Evolutionary conservation across 257 asterid genomes (phyloP), one percentile per base, ranked within the genome.

Genomic region (Linaria vulgaris): DNA sequence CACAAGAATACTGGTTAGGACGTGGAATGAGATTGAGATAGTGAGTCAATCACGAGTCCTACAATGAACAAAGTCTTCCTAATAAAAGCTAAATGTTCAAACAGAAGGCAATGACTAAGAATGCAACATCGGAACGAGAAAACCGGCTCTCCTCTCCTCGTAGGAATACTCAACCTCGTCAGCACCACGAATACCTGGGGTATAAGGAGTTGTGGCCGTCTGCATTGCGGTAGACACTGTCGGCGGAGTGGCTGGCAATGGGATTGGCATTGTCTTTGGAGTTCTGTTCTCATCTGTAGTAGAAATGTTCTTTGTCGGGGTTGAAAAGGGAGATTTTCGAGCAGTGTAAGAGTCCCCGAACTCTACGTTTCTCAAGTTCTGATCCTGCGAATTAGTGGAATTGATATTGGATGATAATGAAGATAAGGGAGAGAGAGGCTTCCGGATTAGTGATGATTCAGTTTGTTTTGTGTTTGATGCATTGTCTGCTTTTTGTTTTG

Each of bases 101-200:
- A 58, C 72, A 23, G 63, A 70, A 8, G 71, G 44, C 48, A 63
- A 34, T 54, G 66, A 20, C 68, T n/a, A 70, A 47, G 70, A 44
- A 66, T 58, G 67, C 41, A 63, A 54, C 37, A 59, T 50, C 10
- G 78, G 70, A 55, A 67, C 54, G 37, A 63, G 47, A 45, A 79
- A 85, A 30, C 95, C 89, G 9, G 91, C 91, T 76, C 95, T 65
- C 74, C 68, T 87, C 76, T 87, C 95, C 82, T 92, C 97, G 12
- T 56, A 85, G 1, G 98, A 92, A 64, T 78, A 78, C 59, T 78
- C 81, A 3, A 74, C 25, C 22, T 69, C 79, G 49, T 25, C 49
- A 20, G 37, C 13, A 21, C 67, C 69, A 16, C 59, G 53, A 16
- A 53, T 5, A 0, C 76, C 58, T 7, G 73, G 79, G 16, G 79